Evolutionary conservation across 2,329 filamentous ascomycete genomes (phyloP).

Genomic region (Verticillium longisporum): DNA sequence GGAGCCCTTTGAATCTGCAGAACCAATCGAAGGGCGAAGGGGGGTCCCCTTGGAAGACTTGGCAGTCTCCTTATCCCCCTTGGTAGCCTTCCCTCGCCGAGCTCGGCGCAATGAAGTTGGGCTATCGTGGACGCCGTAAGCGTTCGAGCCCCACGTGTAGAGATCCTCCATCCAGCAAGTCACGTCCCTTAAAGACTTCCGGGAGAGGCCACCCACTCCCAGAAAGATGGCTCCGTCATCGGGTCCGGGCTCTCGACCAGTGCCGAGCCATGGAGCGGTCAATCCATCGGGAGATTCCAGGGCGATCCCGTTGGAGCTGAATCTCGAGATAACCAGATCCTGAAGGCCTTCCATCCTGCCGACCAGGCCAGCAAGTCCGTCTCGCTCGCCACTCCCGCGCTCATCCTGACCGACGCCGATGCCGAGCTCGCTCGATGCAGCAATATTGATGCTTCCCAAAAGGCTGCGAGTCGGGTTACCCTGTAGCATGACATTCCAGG

Average conservation of each 20-base stretch:
- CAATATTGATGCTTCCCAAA: conserved; percentile 79
- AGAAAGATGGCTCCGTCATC: conserved; percentile 84
- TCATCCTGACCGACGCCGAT: conserved; percentile 95
- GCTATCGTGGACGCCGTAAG: conserved; percentile 80
- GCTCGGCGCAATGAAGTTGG: conserved; percentile 58
- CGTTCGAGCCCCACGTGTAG: conserved; percentile 73
- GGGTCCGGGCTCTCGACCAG: conserved; percentile 57
- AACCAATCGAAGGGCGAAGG: neutral
- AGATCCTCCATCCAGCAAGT: conserved; percentile 85
- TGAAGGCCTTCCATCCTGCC: conserved; percentile 74
- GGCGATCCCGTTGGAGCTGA: conserved; percentile 52
- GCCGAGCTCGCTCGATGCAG: conserved; percentile 84
- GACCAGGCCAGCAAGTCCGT: conserved; percentile 86
- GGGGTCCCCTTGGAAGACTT: neutral
- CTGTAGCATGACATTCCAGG: conserved; percentile 86
- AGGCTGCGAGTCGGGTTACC: conserved; percentile 79
- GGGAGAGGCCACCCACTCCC: conserved; percentile 67
- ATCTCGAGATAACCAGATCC: conserved; percentile 82
- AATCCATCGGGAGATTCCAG: conserved; percentile 14
- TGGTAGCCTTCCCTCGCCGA: conserved; percentile 27
- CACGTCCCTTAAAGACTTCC: conserved; percentile 63
- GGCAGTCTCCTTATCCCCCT: neutral
- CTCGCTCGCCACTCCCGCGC: conserved; percentile 85
- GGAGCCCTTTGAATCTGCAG: neutral
- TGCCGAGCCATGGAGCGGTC: conserved; percentile 61